Conservation (phyloP, 129 eudicot species). For the Flaveria ramosissima region DNA sequence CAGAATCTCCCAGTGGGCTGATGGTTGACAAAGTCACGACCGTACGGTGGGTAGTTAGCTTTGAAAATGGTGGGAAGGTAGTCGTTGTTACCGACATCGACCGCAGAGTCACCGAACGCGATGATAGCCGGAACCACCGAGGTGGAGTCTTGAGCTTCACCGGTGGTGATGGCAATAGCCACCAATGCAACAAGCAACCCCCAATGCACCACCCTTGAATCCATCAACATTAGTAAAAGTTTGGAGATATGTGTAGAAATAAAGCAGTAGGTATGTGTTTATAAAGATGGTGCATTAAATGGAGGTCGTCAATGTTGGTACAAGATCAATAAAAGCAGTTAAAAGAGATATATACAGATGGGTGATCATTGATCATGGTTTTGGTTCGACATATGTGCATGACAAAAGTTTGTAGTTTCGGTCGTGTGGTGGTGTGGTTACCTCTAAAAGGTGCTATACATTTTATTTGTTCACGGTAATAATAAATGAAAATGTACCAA, state of each 20-base stretch:
- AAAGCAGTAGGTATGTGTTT: not conserved
- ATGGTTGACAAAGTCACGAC: constrained; percentile 67
- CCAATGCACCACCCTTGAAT: constrained; percentile 15
- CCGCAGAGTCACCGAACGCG: constrained; percentile 83
- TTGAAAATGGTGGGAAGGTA: constrained; percentile 66
- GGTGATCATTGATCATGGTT: constrained; percentile 30
- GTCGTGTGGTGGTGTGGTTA: constrained; percentile 6
- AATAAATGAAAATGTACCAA: constrained; percentile 8
- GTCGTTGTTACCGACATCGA: constrained; percentile 89
- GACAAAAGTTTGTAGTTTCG: constrained; percentile 4
- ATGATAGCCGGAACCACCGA: constrained; percentile 76
- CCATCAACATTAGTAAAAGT: constrained; percentile 5
- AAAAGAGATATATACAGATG: constrained; percentile 12
- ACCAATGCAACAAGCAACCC: constrained; percentile 32
- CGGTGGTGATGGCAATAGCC: constrained; percentile 20
- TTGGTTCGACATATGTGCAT: constrained; percentile 33
- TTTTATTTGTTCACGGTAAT: constrained; percentile 18
- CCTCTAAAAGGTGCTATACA: constrained; percentile 17
- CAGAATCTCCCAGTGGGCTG: constrained; percentile 90
- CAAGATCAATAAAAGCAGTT: constrained; percentile 18
- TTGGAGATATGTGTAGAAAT: constrained; percentile 14
- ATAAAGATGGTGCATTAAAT: constrained; percentile 28
- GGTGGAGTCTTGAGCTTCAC: constrained; percentile 53
- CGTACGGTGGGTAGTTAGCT: constrained; percentile 91
- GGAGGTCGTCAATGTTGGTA: constrained; percentile 30